Base-by-base conservation (phyloP, 164 flowering plant genomes). In the Cinnamomum chago region DNA sequence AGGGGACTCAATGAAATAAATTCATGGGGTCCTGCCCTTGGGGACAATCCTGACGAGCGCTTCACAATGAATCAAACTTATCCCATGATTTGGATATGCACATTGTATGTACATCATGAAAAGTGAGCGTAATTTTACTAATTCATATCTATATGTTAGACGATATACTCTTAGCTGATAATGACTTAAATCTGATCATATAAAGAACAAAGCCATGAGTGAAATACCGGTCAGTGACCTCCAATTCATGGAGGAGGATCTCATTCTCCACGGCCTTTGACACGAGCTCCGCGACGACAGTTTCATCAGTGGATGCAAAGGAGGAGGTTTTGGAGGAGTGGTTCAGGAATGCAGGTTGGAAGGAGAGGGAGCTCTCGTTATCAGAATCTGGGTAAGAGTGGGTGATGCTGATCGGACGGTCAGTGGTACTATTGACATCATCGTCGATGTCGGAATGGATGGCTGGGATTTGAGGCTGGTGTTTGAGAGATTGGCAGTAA, bases 291-390 rank as follows among this genome's bases (percentile, higher is more conserved):
- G 87, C 86, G 0, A 89, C 70, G 0, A 87, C 87, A 2, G n/a
- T 20, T 15, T 20, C 60, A 17, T 55, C 60, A 2, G 20, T 13
- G 60, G 67, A 50, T 28, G 77, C 75, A 17, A 5, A 35, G 20
- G 70, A 11, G 22, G 50, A 40, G 47, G 62, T 18, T 28, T 51
- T 65, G 58, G 20, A 20, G 50, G 76, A 22, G 5, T 40, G 47
- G 47, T 6, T 5, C 1, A 72, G 74, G 13, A 75, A 35, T 1
- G 81, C 77, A 40, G 69, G 62, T 70, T 88, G 97, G 83, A 69
- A 87, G 1, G 97, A 87, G 25, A 90, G 77, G 11, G 85, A 81
- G 71, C 94, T 92, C 78, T 88, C 94, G 6, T 82, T 88, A 27
- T 89, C 93, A 24, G 89, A 86, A 47, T 83, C 84, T 3, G 47